A percentile compares a stretch with the other conserved stretches of the same genome.
These are phyloP conservation scores for Mycena olivaceomarginata DNA, from an alignment of 768 basidiomycete species.

Conservation along the genomic window DNA sequence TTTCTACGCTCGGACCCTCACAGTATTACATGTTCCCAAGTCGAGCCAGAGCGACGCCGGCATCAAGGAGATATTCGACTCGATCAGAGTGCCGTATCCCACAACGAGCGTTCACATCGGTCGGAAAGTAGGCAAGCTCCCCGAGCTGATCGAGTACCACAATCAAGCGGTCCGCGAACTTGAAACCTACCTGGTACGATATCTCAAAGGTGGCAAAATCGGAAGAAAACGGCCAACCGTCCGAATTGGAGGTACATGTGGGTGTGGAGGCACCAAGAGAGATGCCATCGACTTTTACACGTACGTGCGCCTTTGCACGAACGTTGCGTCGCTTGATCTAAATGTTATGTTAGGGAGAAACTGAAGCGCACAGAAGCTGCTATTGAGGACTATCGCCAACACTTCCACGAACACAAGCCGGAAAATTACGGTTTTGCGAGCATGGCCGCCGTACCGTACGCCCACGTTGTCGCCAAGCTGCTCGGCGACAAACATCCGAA, in stretches of 20 bases:
- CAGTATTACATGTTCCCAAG: conserved; percentile 87
- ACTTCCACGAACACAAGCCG: conserved; percentile 73
- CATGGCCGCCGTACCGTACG: conserved; percentile 80
- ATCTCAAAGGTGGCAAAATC: conserved; percentile 87
- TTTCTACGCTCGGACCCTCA: conserved; percentile 95
- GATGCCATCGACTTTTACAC: conserved; percentile 98
- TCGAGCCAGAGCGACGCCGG: conserved; percentile 92
- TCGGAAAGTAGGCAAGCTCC: conserved; percentile 90
- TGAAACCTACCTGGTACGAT: conserved; percentile 91
- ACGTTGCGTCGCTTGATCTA: conserved; percentile 1
- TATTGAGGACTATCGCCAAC: conserved; percentile 71
- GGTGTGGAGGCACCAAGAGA: conserved; percentile 88
- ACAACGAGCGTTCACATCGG: conserved; percentile 95
- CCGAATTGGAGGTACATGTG: conserved; percentile 85
- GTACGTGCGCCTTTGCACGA: conserved; percentile 63
- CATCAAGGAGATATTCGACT: conserved; percentile 84
- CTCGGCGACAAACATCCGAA: conserved; percentile 73
- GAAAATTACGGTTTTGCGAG: conserved; percentile 86
- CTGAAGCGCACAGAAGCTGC: conserved; percentile 80
- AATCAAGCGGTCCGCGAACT: conserved; percentile 95
- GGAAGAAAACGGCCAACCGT: conserved; percentile 90
- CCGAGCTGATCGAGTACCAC: conserved; percentile 93
- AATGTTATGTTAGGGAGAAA: conserved; percentile 65
- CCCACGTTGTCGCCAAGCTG: conserved; percentile 78
- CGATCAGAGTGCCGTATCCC: conserved; percentile 88